Evolutionary conservation across 352 stramenopile genomes (phyloP), one percentile per base, ranked within the genome.

Genomic region (Pythium phragmiticola): DNA sequence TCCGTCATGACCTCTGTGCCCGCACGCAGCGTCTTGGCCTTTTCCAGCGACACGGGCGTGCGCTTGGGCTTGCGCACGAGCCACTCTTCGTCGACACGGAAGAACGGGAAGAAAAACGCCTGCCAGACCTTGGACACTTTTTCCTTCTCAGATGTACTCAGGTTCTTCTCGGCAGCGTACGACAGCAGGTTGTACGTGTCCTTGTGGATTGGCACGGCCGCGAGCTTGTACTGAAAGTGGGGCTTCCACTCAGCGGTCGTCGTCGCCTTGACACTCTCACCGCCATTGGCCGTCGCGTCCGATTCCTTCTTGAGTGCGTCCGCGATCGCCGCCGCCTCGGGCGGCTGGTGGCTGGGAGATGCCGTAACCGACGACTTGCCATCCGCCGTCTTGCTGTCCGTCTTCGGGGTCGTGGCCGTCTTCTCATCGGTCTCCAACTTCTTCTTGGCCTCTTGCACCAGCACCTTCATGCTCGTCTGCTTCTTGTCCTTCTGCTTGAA

Each of bases 401-500:
- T 37, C 30, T 42, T 39, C 28, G 11, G 11, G 37, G 28, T n/a
- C 52, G 69, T 54, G 16, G 63, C 33, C 2, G 57, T 52, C 57
- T 92, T 88, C 34, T 92, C 81, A 41, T 81, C 75, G 30, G 70
- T 65, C 45, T 92, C 85, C 4, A 93, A 62, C 57, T 90, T 88
- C 74, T 94, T 93, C 71, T 94, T 94, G 2, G 84, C 87, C 47
- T 94, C 80, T 46, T 88, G 80, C 28, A 98, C 68, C 39, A 99
- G 77, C 51, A 89, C 92, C 71, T 98, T 98, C 64, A 97, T 94
- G 51, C 89, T 97, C 36, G 94, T 98, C 17, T 94, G 88, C 67
- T 98, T 97, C 82, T 99, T 99, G 74, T 99, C 98, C 58, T 93
- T 97, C 51, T 98, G 94, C 72, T 98, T 97, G 77, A 99, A 99